phyloP scores from a whole-genome alignment of 441 rosid genomes.

The Aleurites moluccanus region DNA sequence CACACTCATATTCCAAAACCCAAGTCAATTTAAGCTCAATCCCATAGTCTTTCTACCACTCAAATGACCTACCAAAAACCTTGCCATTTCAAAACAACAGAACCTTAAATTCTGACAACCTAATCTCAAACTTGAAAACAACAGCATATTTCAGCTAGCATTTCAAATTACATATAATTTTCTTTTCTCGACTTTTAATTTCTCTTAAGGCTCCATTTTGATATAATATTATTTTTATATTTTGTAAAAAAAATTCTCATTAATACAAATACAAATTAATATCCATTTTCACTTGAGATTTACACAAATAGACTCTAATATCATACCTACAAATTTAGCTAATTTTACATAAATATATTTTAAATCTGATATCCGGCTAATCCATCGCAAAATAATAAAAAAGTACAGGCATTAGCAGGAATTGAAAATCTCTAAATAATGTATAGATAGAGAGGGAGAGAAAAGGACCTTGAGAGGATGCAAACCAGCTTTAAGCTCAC shows the following conservation, averaged over 20 bases:
- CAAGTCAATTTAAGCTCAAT: not conserved
- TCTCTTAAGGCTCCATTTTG: not conserved
- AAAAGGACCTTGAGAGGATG: slow-evolving; percentile 81
- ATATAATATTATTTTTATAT: no score
- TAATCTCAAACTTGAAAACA: no score
- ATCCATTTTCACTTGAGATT: not conserved
- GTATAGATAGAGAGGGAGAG: not conserved
- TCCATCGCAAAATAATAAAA: not conserved
- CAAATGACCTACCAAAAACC: not conserved
- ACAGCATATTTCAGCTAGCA: not conserved
- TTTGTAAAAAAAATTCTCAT: no score
- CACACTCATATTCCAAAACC: not conserved
- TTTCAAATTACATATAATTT: not conserved
- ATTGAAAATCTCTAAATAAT: not conserved
- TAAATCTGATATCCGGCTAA: not conserved
- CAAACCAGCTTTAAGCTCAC: slow-evolving; percentile 80
- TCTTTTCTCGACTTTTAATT: not conserved
- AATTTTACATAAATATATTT: not conserved
- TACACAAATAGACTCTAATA: not conserved
- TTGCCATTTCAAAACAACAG: not conserved
- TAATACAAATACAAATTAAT: no score
- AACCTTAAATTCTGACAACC: not conserved
- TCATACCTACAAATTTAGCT: not conserved
- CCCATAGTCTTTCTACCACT: not conserved
- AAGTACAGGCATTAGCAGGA: not conserved